Conservation (phyloP, 495 filamentous ascomycete genomes). For the Clohesyomyces aquaticus region DNA sequence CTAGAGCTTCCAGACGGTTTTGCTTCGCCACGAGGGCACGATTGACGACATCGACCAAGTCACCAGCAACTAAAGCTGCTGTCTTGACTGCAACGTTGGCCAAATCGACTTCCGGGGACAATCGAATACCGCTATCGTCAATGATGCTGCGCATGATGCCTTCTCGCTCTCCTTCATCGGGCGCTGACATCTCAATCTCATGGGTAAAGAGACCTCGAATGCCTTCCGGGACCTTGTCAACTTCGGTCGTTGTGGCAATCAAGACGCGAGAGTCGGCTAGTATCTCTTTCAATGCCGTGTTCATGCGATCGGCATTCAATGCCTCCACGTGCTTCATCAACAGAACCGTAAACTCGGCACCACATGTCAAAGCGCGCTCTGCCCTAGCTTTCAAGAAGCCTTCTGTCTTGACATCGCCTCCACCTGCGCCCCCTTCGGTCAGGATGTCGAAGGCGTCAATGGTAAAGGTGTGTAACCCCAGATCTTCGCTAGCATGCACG, state of each 20-base stretch:
- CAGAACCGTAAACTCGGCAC: slow-evolving; percentile 77
- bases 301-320: slow-evolving; percentile 86
- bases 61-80: slow-evolving; percentile 90
- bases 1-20: slow-evolving; percentile 72
- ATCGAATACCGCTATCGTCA: slow-evolving; percentile 68
- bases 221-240: slow-evolving; percentile 89
- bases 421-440: slow-evolving; percentile 81
- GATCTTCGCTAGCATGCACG: slow-evolving; percentile 75
- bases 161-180: slow-evolving; percentile 90
- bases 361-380: slow-evolving; percentile 86
- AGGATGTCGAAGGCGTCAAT: slow-evolving; percentile 94
- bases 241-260: slow-evolving; percentile 90
- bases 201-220: slow-evolving; percentile 91
- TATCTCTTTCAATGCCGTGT: slow-evolving; percentile 78
- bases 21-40: slow-evolving; percentile 76
- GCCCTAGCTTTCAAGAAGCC: slow-evolving; percentile 83
- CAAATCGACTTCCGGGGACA: slow-evolving; percentile 81
- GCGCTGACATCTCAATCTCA: slow-evolving; percentile 90
- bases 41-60: slow-evolving; percentile 92
- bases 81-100: slow-evolving; percentile 87
- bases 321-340: slow-evolving; percentile 88
- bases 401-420: slow-evolving; percentile 90
- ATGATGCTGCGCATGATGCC: slow-evolving; percentile 79
- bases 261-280: slow-evolving; percentile 73
- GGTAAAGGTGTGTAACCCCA: slow-evolving; percentile 85